Conservation (phyloP, 78 protist genomes). For the Neovahlkampfia damariscottae region DNA sequence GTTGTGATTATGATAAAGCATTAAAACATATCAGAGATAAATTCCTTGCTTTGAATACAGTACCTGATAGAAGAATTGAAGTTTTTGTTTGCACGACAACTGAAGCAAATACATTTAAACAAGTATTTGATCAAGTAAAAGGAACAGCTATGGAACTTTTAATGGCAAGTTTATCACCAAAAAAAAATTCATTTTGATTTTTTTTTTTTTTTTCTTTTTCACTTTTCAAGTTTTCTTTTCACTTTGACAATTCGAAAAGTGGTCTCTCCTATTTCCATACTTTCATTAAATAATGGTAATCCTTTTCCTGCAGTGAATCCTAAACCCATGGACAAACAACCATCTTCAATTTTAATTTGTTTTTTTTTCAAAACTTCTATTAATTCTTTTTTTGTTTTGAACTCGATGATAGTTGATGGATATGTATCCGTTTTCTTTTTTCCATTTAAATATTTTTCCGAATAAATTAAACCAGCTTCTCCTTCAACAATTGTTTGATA, state of each 20-base stretch:
- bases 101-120: no score
- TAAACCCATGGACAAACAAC: slow-evolving; percentile 56
- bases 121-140: no score
- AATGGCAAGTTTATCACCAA: no score
- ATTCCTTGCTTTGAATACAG: no score
- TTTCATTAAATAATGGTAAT: slow-evolving; percentile 38
- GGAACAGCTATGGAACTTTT: no score
- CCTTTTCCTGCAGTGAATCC: slow-evolving; percentile 59
- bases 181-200: no score
- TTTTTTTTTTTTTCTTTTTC: no score
- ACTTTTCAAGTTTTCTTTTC: no score
- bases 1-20: no score
- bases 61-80: no score
- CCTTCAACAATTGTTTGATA: slow-evolving; percentile 63
- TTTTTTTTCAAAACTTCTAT: slow-evolving; percentile 23
- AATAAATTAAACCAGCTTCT: slow-evolving; percentile 32
- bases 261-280: slow-evolving; percentile 15
- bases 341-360: slow-evolving; percentile 56
- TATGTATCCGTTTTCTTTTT: slow-evolving; percentile 40
- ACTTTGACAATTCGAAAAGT: slow-evolving; percentile 48
- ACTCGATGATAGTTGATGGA: slow-evolving; percentile 58
- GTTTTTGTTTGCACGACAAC: no score
- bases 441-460: slow-evolving; percentile 48
- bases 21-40: no score
- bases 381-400: slow-evolving; percentile 25